These are phyloP conservation scores for Bolboschoenus planiculmis DNA, from an alignment of 176 grass and related monocot species.

Conservation along the genomic window DNA sequence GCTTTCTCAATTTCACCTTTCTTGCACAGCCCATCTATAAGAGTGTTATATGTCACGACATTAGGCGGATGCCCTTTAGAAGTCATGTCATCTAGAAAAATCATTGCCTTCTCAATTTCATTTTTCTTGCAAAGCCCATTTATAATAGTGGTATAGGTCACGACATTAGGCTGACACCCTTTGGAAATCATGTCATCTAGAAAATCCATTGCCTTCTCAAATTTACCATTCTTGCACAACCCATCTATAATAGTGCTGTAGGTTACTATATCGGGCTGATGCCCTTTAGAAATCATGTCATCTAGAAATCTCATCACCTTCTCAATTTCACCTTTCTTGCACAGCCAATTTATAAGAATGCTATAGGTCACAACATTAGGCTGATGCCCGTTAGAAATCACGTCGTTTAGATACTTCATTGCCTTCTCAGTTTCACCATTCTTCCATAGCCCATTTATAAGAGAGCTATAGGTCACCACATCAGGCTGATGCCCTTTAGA, in stretches of 20 bases:
- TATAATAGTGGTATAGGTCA: neutral
- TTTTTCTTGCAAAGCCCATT: neutral
- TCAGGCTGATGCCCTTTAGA: neutral
- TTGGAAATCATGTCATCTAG: neutral
- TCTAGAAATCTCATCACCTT: neutral
- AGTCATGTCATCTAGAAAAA: neutral
- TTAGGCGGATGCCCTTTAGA: neutral
- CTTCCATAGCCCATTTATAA: neutral
- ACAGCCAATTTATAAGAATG: neutral
- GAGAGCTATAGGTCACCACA: neutral
- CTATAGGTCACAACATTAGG: neutral
- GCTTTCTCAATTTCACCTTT: neutral
- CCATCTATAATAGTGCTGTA: neutral
- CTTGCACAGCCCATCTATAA: neutral
- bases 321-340: neutral
- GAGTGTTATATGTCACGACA: neutral
- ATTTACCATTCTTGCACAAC: neutral
- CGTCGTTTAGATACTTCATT: neutral
- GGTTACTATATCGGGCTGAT: neutral
- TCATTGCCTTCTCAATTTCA: neutral
- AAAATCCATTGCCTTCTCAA: neutral
- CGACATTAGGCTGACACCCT: neutral
- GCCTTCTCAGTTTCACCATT: neutral
- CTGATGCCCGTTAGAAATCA: neutral
- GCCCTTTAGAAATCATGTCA: neutral